phyloP scores from a whole-genome alignment of 2,329 filamentous ascomycete species.

The Aspergillus hiratsukae region DNA sequence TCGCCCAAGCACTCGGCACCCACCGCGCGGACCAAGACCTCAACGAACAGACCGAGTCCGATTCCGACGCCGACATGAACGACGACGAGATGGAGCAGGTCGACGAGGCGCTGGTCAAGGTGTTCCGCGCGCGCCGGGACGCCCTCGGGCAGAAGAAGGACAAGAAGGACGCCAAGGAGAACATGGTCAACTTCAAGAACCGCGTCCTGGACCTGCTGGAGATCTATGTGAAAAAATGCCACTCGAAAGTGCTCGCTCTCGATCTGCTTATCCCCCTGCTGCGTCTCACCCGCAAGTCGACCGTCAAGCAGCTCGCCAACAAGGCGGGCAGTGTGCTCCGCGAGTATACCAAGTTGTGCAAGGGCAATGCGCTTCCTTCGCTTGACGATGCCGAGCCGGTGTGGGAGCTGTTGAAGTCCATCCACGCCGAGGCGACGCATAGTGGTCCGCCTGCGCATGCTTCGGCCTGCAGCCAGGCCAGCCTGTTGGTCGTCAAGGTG shows the following conservation, averaged over 20 bases:
- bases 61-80: conserved; percentile 74
- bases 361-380: conserved; percentile 43
- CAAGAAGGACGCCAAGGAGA: conserved; percentile 80
- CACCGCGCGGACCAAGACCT: conserved; percentile 55
- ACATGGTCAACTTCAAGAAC: conserved; percentile 90
- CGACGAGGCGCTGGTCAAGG: conserved; percentile 75
- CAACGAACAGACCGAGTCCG: conserved; percentile 51
- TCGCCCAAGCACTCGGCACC: conserved; percentile 73
- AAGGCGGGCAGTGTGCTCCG: conserved; percentile 70
- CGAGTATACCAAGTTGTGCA: conserved; percentile 64
- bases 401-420: conserved; percentile 56
- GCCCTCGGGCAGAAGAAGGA: conserved; percentile 70
- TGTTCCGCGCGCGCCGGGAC: conserved; percentile 75
- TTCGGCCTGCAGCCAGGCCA: conserved; percentile 64
- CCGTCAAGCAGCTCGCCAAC: conserved; percentile 67
- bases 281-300: conserved; percentile 70
- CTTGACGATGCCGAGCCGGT: conserved; percentile 43
- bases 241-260: conserved; percentile 62
- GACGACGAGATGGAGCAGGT: conserved; percentile 93
- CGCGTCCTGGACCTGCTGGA: conserved; percentile 83
- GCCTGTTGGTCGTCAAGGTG: conserved; percentile 42
- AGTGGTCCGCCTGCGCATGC: conserved; percentile 64
- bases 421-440: conserved; percentile 62
- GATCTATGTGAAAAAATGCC: conserved; percentile 77
- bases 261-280: conserved; percentile 71